phyloP scores from a whole-genome alignment of 306 rosid genomes.

The Alnus glutinosa region DNA sequence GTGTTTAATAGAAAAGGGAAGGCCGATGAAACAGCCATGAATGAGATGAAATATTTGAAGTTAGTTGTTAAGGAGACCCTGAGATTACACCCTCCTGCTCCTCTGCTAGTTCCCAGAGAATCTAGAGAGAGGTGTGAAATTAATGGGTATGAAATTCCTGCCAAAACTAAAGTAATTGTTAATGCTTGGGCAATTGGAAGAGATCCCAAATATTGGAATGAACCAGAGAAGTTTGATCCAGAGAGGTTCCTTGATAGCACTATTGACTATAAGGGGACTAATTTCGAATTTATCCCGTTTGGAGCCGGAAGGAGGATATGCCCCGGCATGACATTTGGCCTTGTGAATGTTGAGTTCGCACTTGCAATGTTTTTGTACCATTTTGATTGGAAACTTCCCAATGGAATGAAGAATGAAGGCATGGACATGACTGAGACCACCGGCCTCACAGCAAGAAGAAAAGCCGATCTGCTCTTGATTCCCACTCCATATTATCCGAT shows the following conservation, averaged over 20 bases:
- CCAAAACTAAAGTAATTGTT: conserved; percentile 28
- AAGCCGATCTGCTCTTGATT: conserved; percentile 1
- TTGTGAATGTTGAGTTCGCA: conserved; percentile 13
- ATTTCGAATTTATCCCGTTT: conserved; percentile 32
- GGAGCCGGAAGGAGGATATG: conserved; percentile 45
- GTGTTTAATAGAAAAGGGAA: conserved; percentile 24
- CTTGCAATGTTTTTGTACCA: conserved; percentile 24
- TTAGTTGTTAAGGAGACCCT: conserved; percentile 35
- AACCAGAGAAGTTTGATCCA: conserved; percentile 30
- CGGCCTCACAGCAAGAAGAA: conserved; percentile 8
- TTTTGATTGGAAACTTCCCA: conserved; percentile 37
- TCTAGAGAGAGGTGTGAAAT: conserved; percentile 33
- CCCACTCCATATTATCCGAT: background rate
- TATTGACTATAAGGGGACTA: conserved; percentile 24
- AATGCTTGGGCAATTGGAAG: conserved; percentile 43
- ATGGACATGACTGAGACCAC: conserved; percentile 29
- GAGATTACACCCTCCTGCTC: conserved; percentile 33
- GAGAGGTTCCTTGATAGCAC: conserved; percentile 32
- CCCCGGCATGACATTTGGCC: conserved; percentile 29
- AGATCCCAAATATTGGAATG: conserved; percentile 31
- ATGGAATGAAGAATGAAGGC: conserved; percentile 13
- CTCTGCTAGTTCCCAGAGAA: conserved; percentile 43
- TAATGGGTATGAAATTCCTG: conserved; percentile 31
- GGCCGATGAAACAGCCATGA: conserved; percentile 24
- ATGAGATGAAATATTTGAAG: conserved; percentile 26